Evolutionary conservation across 2,329 filamentous ascomycete genomes (phyloP).

Genomic region (Fusarium sp.): DNA sequence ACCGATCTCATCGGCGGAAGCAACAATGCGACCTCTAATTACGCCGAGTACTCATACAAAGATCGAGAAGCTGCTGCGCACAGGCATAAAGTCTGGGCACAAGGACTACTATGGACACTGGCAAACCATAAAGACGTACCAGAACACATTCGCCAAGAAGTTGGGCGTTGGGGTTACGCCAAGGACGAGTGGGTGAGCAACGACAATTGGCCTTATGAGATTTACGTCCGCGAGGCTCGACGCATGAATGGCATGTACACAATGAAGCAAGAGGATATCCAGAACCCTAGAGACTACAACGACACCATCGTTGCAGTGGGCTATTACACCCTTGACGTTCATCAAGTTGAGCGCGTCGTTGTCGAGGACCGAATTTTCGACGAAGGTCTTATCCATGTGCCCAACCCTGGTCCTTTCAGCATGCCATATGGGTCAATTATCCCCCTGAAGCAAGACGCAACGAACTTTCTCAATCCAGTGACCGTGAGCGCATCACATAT

Average conservation of each 20-base stretch:
- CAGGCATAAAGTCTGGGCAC: conserved; percentile 24
- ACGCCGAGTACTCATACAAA: conserved; percentile 30
- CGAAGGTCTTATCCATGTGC: conserved; percentile 28
- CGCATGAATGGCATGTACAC: conserved; percentile 31
- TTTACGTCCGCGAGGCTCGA: conserved; percentile 31
- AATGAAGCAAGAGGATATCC: conserved; percentile 32
- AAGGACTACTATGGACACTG: conserved; percentile 31
- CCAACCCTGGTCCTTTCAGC: conserved; percentile 16
- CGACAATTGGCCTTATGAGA: conserved; percentile 30
- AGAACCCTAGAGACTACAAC: conserved; percentile 8
- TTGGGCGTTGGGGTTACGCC: conserved; percentile 22
- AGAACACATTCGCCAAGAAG: not conserved
- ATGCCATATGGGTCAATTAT: conserved; percentile 23
- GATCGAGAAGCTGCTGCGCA: conserved; percentile 4
- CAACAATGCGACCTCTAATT: conserved; percentile 25
- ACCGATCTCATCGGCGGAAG: conserved; percentile 35
- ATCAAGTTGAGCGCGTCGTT: conserved; percentile 31
- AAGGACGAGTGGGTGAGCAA: conserved; percentile 30
- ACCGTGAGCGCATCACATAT: conserved; percentile 32
- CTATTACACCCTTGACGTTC: conserved; percentile 29
- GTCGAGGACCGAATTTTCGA: conserved; percentile 20
- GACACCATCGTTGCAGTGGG: conserved; percentile 22
- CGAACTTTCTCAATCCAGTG: conserved; percentile 33
- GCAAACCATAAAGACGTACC: conserved; percentile 26
- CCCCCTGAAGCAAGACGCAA: conserved; percentile 5